A percentile compares a stretch with the other conserved stretches of the same genome.
Conservation (phyloP, 2,329 filamentous ascomycete species). For the Pseudogymnoascus sp. region DNA sequence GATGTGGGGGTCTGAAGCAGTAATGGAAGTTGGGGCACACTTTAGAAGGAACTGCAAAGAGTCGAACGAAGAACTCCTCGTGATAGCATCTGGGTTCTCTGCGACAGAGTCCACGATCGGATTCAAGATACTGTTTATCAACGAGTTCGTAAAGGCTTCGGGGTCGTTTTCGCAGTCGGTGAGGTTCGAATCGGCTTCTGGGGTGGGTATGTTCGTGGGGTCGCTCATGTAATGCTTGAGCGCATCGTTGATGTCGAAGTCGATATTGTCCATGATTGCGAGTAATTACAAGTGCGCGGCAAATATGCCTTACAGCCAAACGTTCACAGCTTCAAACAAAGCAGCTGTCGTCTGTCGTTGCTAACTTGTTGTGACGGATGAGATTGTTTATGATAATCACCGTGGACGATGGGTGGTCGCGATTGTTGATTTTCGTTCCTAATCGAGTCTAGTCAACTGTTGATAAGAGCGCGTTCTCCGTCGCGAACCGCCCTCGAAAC, state of each 20-base stretch:
- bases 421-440: constrained; percentile 11
- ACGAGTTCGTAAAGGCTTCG: constrained; percentile 67
- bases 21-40: constrained; percentile 61
- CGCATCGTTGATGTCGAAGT: constrained; percentile 94
- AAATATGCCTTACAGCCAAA: background rate
- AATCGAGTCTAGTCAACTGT: constrained; percentile 4
- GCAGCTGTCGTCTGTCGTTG: constrained; percentile 3
- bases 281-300: constrained; percentile 12
- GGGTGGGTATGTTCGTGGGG: constrained; percentile 72
- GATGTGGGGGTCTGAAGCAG: constrained; percentile 21
- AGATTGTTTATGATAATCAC: constrained; percentile 10
- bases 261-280: constrained; percentile 61
- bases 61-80: constrained; percentile 73
- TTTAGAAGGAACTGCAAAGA: constrained; percentile 94
- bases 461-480: constrained; percentile 4
- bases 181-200: constrained; percentile 76
- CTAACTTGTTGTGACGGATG: background rate
- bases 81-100: constrained; percentile 84
- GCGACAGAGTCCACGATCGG: constrained; percentile 88
- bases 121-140: constrained; percentile 83
- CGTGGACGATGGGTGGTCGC: background rate
- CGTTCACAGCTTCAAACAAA: background rate
- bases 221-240: constrained; percentile 97
- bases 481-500: background rate
- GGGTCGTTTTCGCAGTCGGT: constrained; percentile 91